Conservation (phyloP, 2,329 filamentous ascomycete species). For the Colletotrichum coccodes region DNA sequence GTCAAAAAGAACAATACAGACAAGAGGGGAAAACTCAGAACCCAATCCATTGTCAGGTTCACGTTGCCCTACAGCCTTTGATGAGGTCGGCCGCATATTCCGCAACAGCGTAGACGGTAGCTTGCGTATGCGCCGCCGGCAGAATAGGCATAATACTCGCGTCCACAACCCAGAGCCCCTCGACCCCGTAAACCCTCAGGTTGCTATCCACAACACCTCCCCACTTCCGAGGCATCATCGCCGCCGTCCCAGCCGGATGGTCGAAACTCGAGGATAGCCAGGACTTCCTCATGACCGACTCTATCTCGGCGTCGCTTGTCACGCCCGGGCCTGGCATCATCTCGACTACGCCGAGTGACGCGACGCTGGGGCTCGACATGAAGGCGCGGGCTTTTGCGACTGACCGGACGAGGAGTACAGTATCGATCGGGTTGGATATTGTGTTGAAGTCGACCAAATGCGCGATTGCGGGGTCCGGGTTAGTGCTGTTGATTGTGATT, state of each 20-base stretch:
- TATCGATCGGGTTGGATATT: constrained; percentile 35
- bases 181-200: constrained; percentile 46
- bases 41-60: background rate
- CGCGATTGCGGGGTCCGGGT: constrained; percentile 34
- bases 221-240: constrained; percentile 44
- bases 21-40: rapidly evolving
- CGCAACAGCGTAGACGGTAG: constrained; percentile 41
- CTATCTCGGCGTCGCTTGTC: constrained; percentile 36
- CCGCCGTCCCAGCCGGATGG: constrained; percentile 41
- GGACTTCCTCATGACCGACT: constrained; percentile 32
- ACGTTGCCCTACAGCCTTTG: constrained; percentile 19
- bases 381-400: constrained; percentile 35
- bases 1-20: too few relatives aligned
- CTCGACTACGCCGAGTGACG: constrained; percentile 30
- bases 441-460: constrained; percentile 38
- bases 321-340: constrained; percentile 36
- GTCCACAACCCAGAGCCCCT: constrained; percentile 47
- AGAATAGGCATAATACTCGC: constrained; percentile 47
- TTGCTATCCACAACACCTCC: constrained; percentile 47
- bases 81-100: constrained; percentile 45
- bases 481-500: constrained; percentile 35
- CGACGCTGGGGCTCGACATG: constrained; percentile 34
- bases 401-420: constrained; percentile 24
- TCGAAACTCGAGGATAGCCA: constrained; percentile 36
- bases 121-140: constrained; percentile 43